These are phyloP conservation scores for Pseudogymnoascus sp. DNA, from an alignment of 2,329 filamentous ascomycete species.

Conservation along the genomic window DNA sequence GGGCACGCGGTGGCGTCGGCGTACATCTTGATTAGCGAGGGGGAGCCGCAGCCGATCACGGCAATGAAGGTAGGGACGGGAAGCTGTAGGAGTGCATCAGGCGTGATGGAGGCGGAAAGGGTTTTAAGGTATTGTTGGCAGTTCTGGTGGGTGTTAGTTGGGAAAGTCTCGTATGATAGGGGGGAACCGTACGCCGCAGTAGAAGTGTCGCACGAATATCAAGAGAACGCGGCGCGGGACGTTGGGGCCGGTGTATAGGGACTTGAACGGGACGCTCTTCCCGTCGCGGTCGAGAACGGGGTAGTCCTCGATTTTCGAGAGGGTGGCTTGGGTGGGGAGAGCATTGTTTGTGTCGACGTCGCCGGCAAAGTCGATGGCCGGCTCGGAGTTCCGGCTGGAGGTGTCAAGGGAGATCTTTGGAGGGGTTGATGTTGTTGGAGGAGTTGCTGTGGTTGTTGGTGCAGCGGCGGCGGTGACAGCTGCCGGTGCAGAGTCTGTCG, in stretches of 20 bases:
- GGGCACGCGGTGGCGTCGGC: conserved; percentile 38
- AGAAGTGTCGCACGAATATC: conserved; percentile 33
- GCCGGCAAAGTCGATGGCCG: conserved; percentile 46
- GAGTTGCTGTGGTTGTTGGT: neutral
- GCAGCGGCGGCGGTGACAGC: neutral
- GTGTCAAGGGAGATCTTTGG: conserved; percentile 4
- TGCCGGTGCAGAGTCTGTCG: neutral
- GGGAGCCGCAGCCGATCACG: conserved; percentile 49
- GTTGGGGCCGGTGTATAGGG: conserved; percentile 28
- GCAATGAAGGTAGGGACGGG: conserved; percentile 33
- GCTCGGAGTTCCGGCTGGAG: conserved; percentile 1
- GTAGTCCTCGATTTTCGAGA: conserved; percentile 42
- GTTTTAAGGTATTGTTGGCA: conserved; percentile 30
- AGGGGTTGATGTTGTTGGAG: neutral
- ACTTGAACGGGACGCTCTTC: conserved; percentile 26
- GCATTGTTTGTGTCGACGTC: conserved; percentile 48
- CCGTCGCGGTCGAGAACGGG: conserved; percentile 27
- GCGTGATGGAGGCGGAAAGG: conserved; percentile 24
- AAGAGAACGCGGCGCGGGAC: conserved; percentile 27
- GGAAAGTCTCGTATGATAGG: neutral
- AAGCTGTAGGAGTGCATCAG: conserved; percentile 26
- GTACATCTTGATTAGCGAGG: conserved; percentile 48
- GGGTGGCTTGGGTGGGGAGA: conserved; percentile 41
- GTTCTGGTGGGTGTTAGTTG: conserved; percentile 20
- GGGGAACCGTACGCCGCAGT: conserved; percentile 26